phyloP scores from a whole-genome alignment of 441 rosid genomes.

The Iberis amara region DNA sequence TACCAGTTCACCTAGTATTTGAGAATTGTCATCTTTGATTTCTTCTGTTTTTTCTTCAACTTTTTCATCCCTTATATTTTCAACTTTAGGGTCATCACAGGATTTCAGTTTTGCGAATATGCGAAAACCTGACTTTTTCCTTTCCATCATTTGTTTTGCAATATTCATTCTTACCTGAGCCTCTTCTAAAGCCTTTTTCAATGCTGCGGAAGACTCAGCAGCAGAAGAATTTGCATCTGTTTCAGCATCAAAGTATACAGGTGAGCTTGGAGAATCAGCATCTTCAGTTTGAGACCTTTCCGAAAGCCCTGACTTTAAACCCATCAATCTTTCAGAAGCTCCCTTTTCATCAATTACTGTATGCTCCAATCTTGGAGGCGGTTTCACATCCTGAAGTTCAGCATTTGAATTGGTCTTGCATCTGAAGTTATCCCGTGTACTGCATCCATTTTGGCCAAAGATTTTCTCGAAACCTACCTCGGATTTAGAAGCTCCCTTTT shows the following conservation, averaged over 20 bases:
- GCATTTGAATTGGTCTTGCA: slow-evolving; percentile 4
- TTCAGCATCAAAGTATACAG: slow-evolving; percentile 65
- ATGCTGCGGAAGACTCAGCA: slow-evolving; percentile 85
- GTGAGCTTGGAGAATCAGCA: slow-evolving; percentile 41
- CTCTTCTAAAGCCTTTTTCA: slow-evolving; percentile 80
- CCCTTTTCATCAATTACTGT: slow-evolving; percentile 11
- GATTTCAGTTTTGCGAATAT: slow-evolving; percentile 36
- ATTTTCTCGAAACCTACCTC: slow-evolving; percentile 19
- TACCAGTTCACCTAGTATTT: slow-evolving; percentile 15
- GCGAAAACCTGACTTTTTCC: slow-evolving; percentile 51
- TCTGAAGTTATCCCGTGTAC: not conserved
- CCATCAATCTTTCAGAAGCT: slow-evolving; percentile 20
- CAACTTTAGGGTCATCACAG: slow-evolving; percentile 25
- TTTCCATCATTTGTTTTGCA: slow-evolving; percentile 75
- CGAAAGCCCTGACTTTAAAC: slow-evolving; percentile 23
- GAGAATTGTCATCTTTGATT: slow-evolving; percentile 12
- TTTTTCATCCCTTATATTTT: slow-evolving; percentile 1
- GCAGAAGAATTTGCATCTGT: slow-evolving; percentile 73
- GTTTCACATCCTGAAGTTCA: slow-evolving; percentile 21
- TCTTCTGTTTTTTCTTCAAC: slow-evolving; percentile 20
- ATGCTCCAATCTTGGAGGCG: slow-evolving; percentile 20
- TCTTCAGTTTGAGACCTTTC: slow-evolving; percentile 37
- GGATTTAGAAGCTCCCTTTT: slow-evolving; percentile 21
- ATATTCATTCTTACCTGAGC: slow-evolving; percentile 70
- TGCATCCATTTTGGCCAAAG: slow-evolving; percentile 17